Evolutionary conservation across 1,284 basidiomycete species (phyloP).

Genomic region (Rugosomyces carneus): DNA sequence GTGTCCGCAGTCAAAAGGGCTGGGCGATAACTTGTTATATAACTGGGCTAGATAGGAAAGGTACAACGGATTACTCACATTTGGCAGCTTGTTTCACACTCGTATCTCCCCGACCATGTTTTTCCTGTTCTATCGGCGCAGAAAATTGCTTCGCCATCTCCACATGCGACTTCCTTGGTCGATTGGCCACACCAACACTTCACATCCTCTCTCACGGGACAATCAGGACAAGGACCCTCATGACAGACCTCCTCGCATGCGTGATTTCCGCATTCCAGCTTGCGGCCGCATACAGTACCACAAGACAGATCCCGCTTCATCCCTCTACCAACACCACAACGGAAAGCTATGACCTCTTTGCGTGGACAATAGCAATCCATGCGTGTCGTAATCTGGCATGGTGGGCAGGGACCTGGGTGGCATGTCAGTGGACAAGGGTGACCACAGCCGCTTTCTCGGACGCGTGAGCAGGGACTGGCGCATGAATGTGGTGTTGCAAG

Average conservation of each 20-base stretch:
- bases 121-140: conserved; percentile 29
- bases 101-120: conserved; percentile 66
- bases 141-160: conserved; percentile 39
- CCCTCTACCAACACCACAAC: conserved; percentile 43
- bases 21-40: conserved; percentile 24
- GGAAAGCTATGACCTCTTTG: conserved; percentile 52
- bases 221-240: conserved; percentile 62
- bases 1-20: conserved; percentile 69
- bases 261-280: conserved; percentile 67
- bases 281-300: conserved; percentile 53
- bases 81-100: conserved; percentile 59
- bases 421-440: conserved; percentile 74
- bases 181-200: conserved; percentile 78
- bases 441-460: conserved; percentile 59
- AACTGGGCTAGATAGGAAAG: neutral
- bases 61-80: conserved; percentile 34
- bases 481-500: conserved; percentile 84
- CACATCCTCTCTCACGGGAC: conserved; percentile 46
- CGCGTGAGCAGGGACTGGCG: conserved; percentile 68
- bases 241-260: conserved; percentile 62
- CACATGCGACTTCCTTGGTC: conserved; percentile 56
- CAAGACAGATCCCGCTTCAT: conserved; percentile 47
- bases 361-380: conserved; percentile 62
- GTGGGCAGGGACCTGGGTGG: conserved; percentile 48
- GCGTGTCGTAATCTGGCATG: conserved; percentile 45